Evolutionary conservation across 345 rosid genomes (phyloP), one percentile per base, ranked within the genome.

Genomic region (Hibiscus syriacus): DNA sequence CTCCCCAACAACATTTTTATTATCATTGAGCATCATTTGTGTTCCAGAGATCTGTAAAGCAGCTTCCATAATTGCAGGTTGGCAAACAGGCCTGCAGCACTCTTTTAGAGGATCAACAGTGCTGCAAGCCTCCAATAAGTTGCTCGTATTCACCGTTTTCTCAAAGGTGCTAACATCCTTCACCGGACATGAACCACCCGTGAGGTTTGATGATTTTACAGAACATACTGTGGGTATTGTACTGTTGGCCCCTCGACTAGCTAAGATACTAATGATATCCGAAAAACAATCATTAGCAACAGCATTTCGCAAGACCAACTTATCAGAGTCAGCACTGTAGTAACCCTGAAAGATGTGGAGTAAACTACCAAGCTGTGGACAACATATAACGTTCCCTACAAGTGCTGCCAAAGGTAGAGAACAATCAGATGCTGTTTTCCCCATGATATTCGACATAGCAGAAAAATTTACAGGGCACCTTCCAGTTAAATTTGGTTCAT

Each of bases 261-360:
- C 82, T 68, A 93, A 78, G 71, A 89, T 85, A 46, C 91, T 85
- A 80, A 89, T 75, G 88, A 91, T 82, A 85, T 94, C 99, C 64
- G 94, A 85, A 91, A 91, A 91, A 85, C 99, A 94, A 87, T 94
- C 95, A 80, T 75, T 68, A 77, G 97, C 96, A 78, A 84, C 78
- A 3, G 87, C 76, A 62, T 72, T 82, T 56, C 78, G 80, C 73
- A 93, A 73, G 74, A 84, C 96, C 91, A 93, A 70, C 80, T 80
- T 80, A 80, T 89, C 89, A 34, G 97, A 81, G 70, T 77, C 76
- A 72, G 67, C 67, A 63, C 81, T 66, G 73, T 81, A 82, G 71
- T 79, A 78, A 52, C 96, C 96, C 80, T 76, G 95, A 79, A 91
- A 86, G 45, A 93, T 83, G 78, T 84, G 96, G 57, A 91, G 87